Conservation (phyloP, 2,329 filamentous ascomycete genomes). For the Lecanosticta acicola region DNA sequence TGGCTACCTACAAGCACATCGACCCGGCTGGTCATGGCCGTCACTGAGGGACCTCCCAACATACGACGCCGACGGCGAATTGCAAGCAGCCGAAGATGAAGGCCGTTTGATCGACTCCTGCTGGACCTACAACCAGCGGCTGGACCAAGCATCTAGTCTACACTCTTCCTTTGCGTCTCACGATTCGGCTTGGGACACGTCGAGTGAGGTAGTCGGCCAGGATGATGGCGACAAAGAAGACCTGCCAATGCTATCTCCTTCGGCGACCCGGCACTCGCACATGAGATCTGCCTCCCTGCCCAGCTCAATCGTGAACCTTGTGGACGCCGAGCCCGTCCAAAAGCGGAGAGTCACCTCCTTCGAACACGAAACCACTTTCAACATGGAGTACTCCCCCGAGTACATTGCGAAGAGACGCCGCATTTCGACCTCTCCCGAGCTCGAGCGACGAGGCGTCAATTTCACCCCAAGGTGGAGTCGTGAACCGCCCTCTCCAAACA, state of each 20-base stretch:
- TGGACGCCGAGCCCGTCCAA: slow-evolving; percentile 10
- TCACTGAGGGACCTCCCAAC: slow-evolving; percentile 56
- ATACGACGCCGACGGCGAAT: slow-evolving; percentile 45
- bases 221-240: slow-evolving; percentile 7
- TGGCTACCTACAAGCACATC: slow-evolving; percentile 64
- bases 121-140: slow-evolving; percentile 61
- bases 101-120: slow-evolving; percentile 38
- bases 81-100: slow-evolving; percentile 54
- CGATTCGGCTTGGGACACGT: slow-evolving; percentile 21
- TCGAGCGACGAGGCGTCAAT: slow-evolving; percentile 30
- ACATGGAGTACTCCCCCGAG: slow-evolving; percentile 18
- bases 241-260: slow-evolving; percentile 10
- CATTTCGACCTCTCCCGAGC: slow-evolving; percentile 51
- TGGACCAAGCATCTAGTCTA: slow-evolving; percentile 54
- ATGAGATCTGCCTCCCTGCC: slow-evolving; percentile 26
- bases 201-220: slow-evolving; percentile 4
- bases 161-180: slow-evolving; percentile 43
- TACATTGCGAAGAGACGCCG: slow-evolving; percentile 45
- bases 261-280: slow-evolving; percentile 7
- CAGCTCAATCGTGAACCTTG: slow-evolving; percentile 15
- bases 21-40: slow-evolving; percentile 64
- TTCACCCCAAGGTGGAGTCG: slow-evolving; percentile 41
- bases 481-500: slow-evolving; percentile 41
- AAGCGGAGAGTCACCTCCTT: slow-evolving; percentile 32
- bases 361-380: slow-evolving; percentile 25